These are phyloP conservation scores for Malus sieversii DNA, from an alignment of 306 rosid species.

Conservation along the genomic window DNA sequence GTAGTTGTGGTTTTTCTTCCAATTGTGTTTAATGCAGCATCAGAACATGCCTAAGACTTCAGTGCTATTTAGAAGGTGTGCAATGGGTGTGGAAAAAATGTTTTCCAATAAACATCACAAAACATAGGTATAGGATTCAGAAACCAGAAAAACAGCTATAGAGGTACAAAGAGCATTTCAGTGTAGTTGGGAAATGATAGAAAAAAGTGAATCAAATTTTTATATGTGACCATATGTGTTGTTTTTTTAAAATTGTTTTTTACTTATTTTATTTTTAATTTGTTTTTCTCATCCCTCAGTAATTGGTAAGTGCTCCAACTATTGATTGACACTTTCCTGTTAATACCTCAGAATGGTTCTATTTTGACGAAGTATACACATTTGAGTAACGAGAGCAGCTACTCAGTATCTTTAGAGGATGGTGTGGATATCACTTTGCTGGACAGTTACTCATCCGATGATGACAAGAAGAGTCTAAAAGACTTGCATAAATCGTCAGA, in stretches of 20 bases:
- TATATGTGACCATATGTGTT: neutral
- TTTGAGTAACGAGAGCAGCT: conserved; percentile 88
- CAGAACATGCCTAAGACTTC: neutral
- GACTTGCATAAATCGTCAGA: conserved; percentile 33
- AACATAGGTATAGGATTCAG: neutral
- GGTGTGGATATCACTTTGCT: conserved; percentile 60
- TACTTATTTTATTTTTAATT: neutral
- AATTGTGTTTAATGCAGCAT: neutral
- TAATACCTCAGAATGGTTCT: conserved; percentile 60
- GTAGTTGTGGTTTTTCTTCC: neutral
- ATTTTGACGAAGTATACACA: conserved; percentile 69
- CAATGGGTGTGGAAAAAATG: neutral
- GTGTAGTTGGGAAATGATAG: too few species aligned
- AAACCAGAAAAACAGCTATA: neutral
- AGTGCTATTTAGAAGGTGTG: neutral
- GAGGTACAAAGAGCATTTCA: neutral
- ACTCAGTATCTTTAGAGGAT: conserved; percentile 72
- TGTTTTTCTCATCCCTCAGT: neutral
- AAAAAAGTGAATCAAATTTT: too few species aligned
- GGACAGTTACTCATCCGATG: conserved; percentile 37
- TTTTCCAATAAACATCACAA: neutral
- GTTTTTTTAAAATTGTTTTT: neutral
- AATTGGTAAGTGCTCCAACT: neutral
- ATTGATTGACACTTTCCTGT: conserved; percentile 5
- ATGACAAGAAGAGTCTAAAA: conserved; percentile 40